phyloP scores from a whole-genome alignment of 2,329 filamentous ascomycete genomes.

The Camillea tinctor region DNA sequence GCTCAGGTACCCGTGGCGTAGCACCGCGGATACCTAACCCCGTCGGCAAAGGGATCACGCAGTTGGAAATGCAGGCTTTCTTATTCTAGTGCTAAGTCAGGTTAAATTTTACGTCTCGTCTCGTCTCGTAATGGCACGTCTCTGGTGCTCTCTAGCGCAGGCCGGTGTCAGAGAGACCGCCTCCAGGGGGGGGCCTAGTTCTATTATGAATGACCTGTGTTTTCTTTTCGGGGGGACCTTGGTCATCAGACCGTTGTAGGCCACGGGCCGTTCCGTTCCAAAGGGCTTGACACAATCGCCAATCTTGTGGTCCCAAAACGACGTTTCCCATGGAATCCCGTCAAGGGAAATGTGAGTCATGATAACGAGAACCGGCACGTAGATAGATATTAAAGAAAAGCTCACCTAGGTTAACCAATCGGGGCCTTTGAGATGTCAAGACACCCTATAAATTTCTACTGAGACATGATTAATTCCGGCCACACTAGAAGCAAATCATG shows the following conservation, averaged over 20 bases:
- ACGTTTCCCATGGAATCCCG: constrained; percentile 7
- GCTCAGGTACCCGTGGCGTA: constrained; percentile 5
- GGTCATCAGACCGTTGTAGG: constrained; percentile 14
- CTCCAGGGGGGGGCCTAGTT: constrained; percentile 20
- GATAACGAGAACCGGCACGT: not conserved
- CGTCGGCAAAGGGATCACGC: constrained; percentile 10
- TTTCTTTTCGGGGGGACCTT: constrained; percentile 14
- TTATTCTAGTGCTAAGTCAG: constrained; percentile 7
- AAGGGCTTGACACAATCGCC: constrained; percentile 10
- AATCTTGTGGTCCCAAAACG: constrained; percentile 7
- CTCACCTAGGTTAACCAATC: constrained; percentile 16
- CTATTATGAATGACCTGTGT: constrained; percentile 15
- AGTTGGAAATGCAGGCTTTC: constrained; percentile 2
- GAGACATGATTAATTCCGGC: constrained; percentile 19
- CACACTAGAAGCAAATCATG: constrained; percentile 30
- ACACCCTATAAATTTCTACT: constrained; percentile 11
- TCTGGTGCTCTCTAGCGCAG: constrained; percentile 6
- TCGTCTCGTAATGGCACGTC: constrained; percentile 3
- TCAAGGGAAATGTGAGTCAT: constrained; percentile 13
- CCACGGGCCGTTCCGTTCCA: constrained; percentile 21
- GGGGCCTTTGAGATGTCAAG: constrained; percentile 3
- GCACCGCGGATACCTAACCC: constrained; percentile 6
- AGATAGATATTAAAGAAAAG: constrained; percentile 14
- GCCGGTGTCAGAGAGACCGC: constrained; percentile 17
- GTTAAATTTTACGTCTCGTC: constrained; percentile 15